Percentiles rank a stretch among this genome's conserved stretches.
phyloP scores from a whole-genome alignment of 139 green algal species.

The Pseudopediastrum boryanum region DNA sequence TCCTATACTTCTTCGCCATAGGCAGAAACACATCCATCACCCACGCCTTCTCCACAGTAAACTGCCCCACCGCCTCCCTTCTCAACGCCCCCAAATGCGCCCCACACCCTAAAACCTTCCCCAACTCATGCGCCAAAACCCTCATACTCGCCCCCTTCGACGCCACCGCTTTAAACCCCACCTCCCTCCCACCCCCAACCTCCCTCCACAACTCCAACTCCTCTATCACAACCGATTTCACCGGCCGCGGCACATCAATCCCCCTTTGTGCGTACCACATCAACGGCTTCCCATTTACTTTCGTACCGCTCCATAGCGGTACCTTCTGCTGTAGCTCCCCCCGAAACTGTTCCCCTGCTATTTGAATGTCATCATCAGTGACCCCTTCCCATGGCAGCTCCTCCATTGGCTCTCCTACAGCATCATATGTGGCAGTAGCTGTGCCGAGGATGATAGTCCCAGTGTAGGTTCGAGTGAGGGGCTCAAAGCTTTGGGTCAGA shows the following conservation, averaged over 20 bases:
- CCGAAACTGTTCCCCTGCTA: slow-evolving; percentile 17
- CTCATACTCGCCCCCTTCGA: slow-evolving; percentile 30
- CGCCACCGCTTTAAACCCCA: slow-evolving; percentile 15
- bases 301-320: slow-evolving; percentile 29
- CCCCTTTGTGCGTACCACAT: too few species aligned
- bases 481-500: slow-evolving; percentile 55
- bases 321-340: slow-evolving; percentile 24
- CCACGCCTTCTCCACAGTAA: slow-evolving; percentile 55
- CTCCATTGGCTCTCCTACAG: too few species aligned
- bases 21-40: slow-evolving; percentile 56
- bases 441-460: slow-evolving; percentile 86
- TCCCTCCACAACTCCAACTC: background rate
- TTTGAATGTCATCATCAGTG: slow-evolving; percentile 51
- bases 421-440: slow-evolving; percentile 80
- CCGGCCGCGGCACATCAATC: too few species aligned
- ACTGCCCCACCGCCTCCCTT: slow-evolving; percentile 44
- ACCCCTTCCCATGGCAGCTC: too few species aligned
- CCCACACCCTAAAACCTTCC: slow-evolving; percentile 39
- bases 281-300: too few species aligned
- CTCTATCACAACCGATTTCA: too few species aligned
- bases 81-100: slow-evolving; percentile 42
- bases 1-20: slow-evolving; percentile 33
- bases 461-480: slow-evolving; percentile 80
- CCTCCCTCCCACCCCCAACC: background rate
- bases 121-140: slow-evolving; percentile 48